Evolutionary conservation across 805 yeast genomes (phyloP), one percentile per base, ranked within the genome.

Genomic region (Pichia nakasei): DNA sequence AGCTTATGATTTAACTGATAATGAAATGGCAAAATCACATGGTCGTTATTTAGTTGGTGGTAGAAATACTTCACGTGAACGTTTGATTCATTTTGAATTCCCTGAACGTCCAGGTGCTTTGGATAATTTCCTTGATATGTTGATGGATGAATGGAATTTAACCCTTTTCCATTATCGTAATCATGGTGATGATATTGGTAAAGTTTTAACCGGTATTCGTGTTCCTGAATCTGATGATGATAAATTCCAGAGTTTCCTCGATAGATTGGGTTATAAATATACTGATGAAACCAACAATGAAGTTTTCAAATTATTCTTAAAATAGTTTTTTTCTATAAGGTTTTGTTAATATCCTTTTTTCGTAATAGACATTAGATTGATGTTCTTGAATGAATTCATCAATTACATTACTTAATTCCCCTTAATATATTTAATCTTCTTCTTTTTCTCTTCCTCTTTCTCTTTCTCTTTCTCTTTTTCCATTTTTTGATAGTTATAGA

Each of bases 81-180:
- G 82, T 54, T 65, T 93, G 31, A 76, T 80, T 53, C 74, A 83
- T 39, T 93, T 93, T 56, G 96, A 88, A 64, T 94, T 93, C 70
- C 99, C 99, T 13, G 99, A 93, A 59, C 80, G 93, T 57, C 97
- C 98, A 2, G 95, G 96, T 39, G 97, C 98, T 1, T 71, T 93
- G 56, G 76, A 82, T 24, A 82, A 76, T 46, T 93, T 93, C 67
- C 72, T 93, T 56, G 74, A 73, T 22, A 72, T 80, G 17, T 65
- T 93, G 59, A 77, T 82, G 56, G 72, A 73, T 22, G 78, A 80
- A 41, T 93, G 97, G 97, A 93, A 93, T 60, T 78, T 93, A 49
- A 84, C 97, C 1, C 66, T 93, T 55, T 93, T 93, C 80, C 96
- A 93, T 64, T 93, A 93, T 66, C 80, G 99, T 71, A 88, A 93